Evolutionary conservation across 257 asterid genomes (phyloP), one percentile per base, ranked within the genome.

Genomic region (Agastache rugosa): DNA sequence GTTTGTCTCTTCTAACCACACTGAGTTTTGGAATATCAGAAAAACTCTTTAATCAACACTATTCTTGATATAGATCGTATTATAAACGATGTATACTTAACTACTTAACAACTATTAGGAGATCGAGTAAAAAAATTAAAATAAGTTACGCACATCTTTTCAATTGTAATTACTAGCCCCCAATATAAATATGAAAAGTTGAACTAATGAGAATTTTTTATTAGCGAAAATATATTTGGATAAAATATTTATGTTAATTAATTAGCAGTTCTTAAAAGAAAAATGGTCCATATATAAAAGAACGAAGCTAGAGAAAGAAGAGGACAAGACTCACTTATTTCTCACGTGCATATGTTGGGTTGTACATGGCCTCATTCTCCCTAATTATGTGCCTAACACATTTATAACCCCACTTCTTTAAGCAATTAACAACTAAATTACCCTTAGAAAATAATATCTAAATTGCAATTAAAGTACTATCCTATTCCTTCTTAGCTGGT

Each of bases 331-430:
- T 39, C 45, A 34, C 25, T 68, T 63, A 15, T 6, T 44, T 39
- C 68, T 66, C 81, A 75, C 77, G 59, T 78, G 83, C 15, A 59
- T 72, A 25, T 73, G 82, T 69, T 58, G 14, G 50, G 14, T 68
- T 69, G 35, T 29, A 54, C 66, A 67, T 59, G 51, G 54, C 60
- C 62, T 69, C 23, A 4, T 23, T 23, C 25, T 62, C 55, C 11
- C 29, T n/a, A 37, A 56, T 56, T 8, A 48, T 41, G 34, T 48
- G 54, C 65, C 64, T 65, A 47, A 29, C 37, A 48, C 76, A 35
- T 62, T 61, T 50, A 11, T 25, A 23, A 10, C 17, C 10, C 10
- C 35, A 7, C 51, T 42, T 58, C 14, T 29, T 41, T 19, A 3
- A 34, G 20, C 9, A 44, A 66, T 31, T 50, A 63, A 54, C 22